phyloP scores from a whole-genome alignment of 352 stramenopile genomes.

The Phytophthora citrophthora region DNA sequence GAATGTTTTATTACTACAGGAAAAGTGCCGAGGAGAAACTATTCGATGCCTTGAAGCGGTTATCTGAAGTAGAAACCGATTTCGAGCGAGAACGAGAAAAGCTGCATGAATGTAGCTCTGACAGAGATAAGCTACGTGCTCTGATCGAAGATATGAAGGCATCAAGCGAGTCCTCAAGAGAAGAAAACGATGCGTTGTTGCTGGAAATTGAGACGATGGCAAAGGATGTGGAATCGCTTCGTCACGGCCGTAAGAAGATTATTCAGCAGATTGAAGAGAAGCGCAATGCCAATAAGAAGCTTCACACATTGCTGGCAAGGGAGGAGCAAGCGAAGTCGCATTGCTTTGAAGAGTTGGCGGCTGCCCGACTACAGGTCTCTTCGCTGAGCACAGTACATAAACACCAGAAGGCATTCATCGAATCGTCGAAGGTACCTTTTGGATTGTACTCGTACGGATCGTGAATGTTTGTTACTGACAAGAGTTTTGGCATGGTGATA shows the following conservation, averaged over 20 bases:
- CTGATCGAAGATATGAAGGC: constrained; percentile 59
- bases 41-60: constrained; percentile 27
- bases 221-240: constrained; percentile 65
- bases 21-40: constrained; percentile 47
- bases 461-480: constrained; percentile 6
- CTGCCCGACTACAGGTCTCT: constrained; percentile 71
- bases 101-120: constrained; percentile 32
- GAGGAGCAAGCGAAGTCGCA: constrained; percentile 74
- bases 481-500: constrained; percentile 10
- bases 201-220: constrained; percentile 73
- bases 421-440: constrained; percentile 63
- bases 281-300: constrained; percentile 75
- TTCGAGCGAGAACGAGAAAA: constrained; percentile 41
- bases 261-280: constrained; percentile 82
- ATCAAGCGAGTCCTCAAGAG: constrained; percentile 56
- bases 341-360: constrained; percentile 80
- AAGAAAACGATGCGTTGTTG: constrained; percentile 82
- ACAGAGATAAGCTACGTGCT: constrained; percentile 42
- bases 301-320: constrained; percentile 68
- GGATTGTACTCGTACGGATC: background rate
- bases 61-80: constrained; percentile 43
- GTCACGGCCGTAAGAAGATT: constrained; percentile 77
- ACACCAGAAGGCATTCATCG: constrained; percentile 75
- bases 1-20: constrained; percentile 21
- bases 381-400: constrained; percentile 79